A percentile compares a stretch with the other conserved stretches of the same genome.
These are phyloP conservation scores for Stylosanthes scabra DNA, from an alignment of 331 rosid species.

Conservation along the genomic window DNA sequence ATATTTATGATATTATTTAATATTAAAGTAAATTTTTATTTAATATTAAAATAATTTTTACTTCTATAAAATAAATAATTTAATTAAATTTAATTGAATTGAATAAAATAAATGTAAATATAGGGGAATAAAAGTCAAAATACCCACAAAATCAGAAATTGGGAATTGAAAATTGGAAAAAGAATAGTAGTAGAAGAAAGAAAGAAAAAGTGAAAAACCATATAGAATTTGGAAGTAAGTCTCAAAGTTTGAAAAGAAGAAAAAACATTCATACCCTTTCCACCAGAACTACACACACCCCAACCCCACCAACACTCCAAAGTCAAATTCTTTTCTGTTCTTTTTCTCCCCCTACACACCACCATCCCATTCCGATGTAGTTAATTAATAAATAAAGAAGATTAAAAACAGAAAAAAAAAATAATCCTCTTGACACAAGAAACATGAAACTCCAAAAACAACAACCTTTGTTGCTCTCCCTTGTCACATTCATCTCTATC, in stretches of 20 bases:
- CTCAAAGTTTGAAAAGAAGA: not conserved
- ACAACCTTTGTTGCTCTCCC: not conserved
- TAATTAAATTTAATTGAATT: not conserved
- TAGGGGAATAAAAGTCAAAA: no score
- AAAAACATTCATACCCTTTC: not conserved
- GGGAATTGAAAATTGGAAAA: not conserved
- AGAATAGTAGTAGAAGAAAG: no score
- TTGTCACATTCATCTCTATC: not conserved
- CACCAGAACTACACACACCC: not conserved
- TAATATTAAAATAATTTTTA: no score
- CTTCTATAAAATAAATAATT: no score
- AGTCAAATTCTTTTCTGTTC: not conserved
- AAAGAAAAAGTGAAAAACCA: not conserved
- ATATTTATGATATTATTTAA: no score
- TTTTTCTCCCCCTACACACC: not conserved
- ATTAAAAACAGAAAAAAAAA: not conserved
- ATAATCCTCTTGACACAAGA: no score
- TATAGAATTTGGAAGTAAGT: no score
- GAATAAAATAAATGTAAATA: no score
- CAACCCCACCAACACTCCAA: not conserved
- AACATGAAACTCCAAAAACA: constrained; percentile 22
- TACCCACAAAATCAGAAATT: no score
- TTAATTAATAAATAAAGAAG: not conserved
- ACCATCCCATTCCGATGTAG: no score
- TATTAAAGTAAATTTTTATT: no score